Base-by-base conservation (phyloP, 2,329 filamentous ascomycete species). In the Rhinocladiella similis region DNA sequence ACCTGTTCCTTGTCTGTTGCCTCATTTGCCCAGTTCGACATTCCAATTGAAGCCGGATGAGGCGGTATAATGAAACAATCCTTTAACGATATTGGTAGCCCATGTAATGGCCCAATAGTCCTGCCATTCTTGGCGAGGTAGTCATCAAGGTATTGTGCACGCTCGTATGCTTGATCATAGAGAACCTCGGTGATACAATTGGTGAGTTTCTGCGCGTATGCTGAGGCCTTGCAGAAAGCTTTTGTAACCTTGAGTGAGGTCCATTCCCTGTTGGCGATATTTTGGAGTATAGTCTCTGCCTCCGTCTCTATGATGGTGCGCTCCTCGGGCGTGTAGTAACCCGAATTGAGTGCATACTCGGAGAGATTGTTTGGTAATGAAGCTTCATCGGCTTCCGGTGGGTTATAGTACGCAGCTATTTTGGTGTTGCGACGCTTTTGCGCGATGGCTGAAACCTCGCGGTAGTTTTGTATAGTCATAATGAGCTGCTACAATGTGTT, bases 101-200 rank as follows among this genome's bases (percentile, higher is more conserved):
- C 88, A 68, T 90, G 87, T 1, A 91, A 76, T 1, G 87, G 86
- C 0, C 88, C 88, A 38, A 80, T 71, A 0, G 77, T 69, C 59
- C 74, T 71, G 22, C 35, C 76, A 68, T 60, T 77, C 70, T n/a
- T 75, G 67, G 70, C 62, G 3, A 81, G 72, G 55, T 83, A 74
- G 0, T 77, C 72, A 65, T 86, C 83, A 0, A 84, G 74, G 35
- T 77, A 71, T 59, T 77, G 75, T 3, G 82, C 82, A 38, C 73
- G 73, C 29, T 73, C 67, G 46, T 84, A 72, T 2, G 81, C 81
- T 66, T 79, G 75, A 6, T 78, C 69, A 62, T 83, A 83, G 53
- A 85, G 75, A 20, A 79, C 77, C 59, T 85, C 82, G 0, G 79
- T 83, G 3, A 86, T 69, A 65, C 83, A 86, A 59, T 85, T 85